Conservation (phyloP, 805 yeast genomes). For the Starmerella bombicola region DNA sequence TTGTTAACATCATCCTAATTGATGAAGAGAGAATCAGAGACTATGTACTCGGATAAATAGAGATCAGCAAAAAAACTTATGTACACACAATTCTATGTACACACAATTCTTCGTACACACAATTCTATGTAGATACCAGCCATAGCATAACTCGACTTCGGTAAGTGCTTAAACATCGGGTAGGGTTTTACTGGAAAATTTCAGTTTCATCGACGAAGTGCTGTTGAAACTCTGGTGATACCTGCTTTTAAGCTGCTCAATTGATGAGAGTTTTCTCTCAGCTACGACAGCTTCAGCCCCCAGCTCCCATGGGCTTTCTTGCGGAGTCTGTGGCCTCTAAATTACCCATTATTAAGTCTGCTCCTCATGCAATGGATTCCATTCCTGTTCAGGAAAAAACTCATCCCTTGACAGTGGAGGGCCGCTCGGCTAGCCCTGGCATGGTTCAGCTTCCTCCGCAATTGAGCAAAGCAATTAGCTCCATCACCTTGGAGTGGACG, state of each 20-base stretch:
- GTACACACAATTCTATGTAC: no score
- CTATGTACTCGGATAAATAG: no score
- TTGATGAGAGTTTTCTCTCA: slow-evolving; percentile 1
- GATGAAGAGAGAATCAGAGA: no score
- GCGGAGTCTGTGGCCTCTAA: slow-evolving; percentile 2
- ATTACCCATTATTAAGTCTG: slow-evolving; percentile 3
- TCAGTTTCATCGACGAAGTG: no score
- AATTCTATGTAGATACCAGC: no score
- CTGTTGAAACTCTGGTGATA: no score
- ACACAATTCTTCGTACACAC: no score
- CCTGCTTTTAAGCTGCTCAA: not conserved
- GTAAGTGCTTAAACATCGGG: no score
- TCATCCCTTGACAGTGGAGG: slow-evolving; percentile 45
- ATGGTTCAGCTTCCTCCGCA: slow-evolving; percentile 45
- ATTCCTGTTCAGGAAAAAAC: slow-evolving; percentile 23
- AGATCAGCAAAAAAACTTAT: no score
- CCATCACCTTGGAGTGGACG: slow-evolving; percentile 46
- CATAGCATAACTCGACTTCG: no score
- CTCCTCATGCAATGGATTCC: not conserved
- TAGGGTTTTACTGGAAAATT: no score
- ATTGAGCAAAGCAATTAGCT: slow-evolving; percentile 47
- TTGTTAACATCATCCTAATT: no score
- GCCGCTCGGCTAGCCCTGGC: slow-evolving; percentile 38
- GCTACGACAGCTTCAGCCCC: slow-evolving; percentile 3
- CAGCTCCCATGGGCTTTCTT: slow-evolving; percentile 4